Base-by-base conservation (phyloP, 768 basidiomycete genomes). In the Sarcomyxa edulis region DNA sequence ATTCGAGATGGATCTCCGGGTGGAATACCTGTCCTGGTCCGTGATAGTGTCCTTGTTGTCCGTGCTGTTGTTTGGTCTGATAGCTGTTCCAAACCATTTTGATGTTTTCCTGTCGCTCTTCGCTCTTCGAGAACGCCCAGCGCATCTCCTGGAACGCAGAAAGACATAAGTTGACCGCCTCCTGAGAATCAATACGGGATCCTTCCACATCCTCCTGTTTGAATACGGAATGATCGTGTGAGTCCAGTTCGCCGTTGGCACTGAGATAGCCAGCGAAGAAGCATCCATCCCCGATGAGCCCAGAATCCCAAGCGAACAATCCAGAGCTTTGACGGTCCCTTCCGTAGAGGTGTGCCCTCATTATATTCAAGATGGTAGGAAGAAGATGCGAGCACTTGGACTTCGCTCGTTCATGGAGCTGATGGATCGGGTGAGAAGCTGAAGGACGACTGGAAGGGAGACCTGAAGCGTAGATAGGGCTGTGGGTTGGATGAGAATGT, bases 271-370 rank as follows among this genome's bases (percentile, higher is more conserved):
- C 90, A 3, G 88, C 87, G 50, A 84, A 94, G 69, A 84, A 95
- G 51, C 84, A 89, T 3, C 93, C 93, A 50, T 95, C 92, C 14
- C 87, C 76, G 37, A 93, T 79, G 4, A 94, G 70, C 14, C 84
- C 83, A 1, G 90, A 77, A 54, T 97, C 93, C 70, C 84, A 94
- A 49, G 71, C 72, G 53, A 96, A 91, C 48, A 95, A 75, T 9
- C 68, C 68, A 15, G 58, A 49, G 12, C 50, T 52, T 26, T 59
- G 55, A 12, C 41, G 45, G 26, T 48, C 50, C 15, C 60, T 64
- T 2, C 59, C 54, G 4, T 66, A 59, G 5, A 76, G 52, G 48
- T 80, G 74, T 5, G 61, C 60, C 44, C 73, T 72, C 22, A 83
- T 55, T 43, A 78, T 72, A 35, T 65, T 59, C 21, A 77, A 59